Evolutionary conservation across 176 grass and related monocot species (phyloP).

Genomic region (Saccharum officinarum): DNA sequence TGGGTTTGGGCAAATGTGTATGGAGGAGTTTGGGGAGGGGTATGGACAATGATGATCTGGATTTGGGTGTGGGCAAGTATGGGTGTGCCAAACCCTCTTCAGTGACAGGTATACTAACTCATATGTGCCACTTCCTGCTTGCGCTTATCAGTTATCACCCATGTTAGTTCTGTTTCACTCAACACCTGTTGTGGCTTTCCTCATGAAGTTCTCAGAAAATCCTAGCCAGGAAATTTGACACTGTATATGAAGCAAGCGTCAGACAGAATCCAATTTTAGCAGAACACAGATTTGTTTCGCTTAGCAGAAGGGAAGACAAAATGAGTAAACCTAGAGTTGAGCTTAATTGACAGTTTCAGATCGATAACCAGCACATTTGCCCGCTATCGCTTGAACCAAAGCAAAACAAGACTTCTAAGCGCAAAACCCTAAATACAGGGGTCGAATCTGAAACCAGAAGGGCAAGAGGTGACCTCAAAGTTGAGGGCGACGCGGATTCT

Average conservation of each 20-base stretch:
- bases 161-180: neutral
- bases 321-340: neutral
- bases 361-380: neutral
- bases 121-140: neutral
- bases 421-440: neutral
- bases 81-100: neutral
- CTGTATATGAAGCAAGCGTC: neutral
- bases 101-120: neutral
- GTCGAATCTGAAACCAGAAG: neutral
- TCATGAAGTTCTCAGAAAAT: neutral
- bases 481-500: slow-evolving; percentile 70
- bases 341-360: neutral
- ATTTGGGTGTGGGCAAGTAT: neutral
- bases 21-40: neutral
- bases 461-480: slow-evolving; percentile 58
- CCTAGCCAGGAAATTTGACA: neutral
- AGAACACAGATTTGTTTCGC: neutral
- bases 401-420: neutral
- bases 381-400: neutral
- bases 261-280: neutral
- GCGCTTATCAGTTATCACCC: neutral
- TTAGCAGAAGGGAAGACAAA: neutral
- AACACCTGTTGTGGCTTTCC: neutral
- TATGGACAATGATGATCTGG: neutral
- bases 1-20: neutral